A percentile compares a stretch with the other conserved stretches of the same genome.
Evolutionary conservation across 2,329 filamentous ascomycete genomes (phyloP).

Genomic region (Sarocladium strictum): DNA sequence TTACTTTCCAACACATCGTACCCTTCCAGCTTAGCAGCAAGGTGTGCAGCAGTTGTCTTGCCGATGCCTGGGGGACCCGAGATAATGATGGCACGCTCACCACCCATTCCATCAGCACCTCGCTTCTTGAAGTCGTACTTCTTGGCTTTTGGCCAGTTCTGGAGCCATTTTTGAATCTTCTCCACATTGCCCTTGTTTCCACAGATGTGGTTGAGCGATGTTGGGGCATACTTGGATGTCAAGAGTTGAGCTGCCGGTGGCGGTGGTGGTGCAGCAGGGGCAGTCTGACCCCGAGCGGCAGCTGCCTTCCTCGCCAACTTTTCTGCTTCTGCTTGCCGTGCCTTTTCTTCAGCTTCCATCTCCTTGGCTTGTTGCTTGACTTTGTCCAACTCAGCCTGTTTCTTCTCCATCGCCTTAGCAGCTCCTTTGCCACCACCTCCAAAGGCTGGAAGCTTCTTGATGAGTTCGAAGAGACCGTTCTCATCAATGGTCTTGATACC

Average conservation of each 20-base stretch:
- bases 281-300: slow-evolving; percentile 21
- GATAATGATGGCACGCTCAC: slow-evolving; percentile 84
- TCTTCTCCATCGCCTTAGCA: slow-evolving; percentile 78
- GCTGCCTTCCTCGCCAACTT: slow-evolving; percentile 42
- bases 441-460: slow-evolving; percentile 72
- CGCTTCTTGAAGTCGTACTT: slow-evolving; percentile 76
- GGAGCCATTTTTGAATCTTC: slow-evolving; percentile 82
- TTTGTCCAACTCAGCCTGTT: slow-evolving; percentile 77
- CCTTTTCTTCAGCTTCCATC: slow-evolving; percentile 77
- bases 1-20: slow-evolving; percentile 95
- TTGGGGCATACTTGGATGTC: slow-evolving; percentile 94
- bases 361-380: slow-evolving; percentile 73
- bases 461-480: slow-evolving; percentile 82
- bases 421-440: slow-evolving; percentile 86
- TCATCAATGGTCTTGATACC: slow-evolving; percentile 91
- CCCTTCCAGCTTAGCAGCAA: slow-evolving; percentile 87
- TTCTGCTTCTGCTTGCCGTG: slow-evolving; percentile 43
- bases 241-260: slow-evolving; percentile 62
- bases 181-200: slow-evolving; percentile 90
- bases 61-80: slow-evolving; percentile 94
- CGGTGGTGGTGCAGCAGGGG: slow-evolving; percentile 21
- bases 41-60: slow-evolving; percentile 93
- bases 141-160: slow-evolving; percentile 71
- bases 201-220: slow-evolving; percentile 79
- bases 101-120: slow-evolving; percentile 78